phyloP scores from a whole-genome alignment of 1,284 basidiomycete genomes.

The Tranzscheliella williamsii region DNA sequence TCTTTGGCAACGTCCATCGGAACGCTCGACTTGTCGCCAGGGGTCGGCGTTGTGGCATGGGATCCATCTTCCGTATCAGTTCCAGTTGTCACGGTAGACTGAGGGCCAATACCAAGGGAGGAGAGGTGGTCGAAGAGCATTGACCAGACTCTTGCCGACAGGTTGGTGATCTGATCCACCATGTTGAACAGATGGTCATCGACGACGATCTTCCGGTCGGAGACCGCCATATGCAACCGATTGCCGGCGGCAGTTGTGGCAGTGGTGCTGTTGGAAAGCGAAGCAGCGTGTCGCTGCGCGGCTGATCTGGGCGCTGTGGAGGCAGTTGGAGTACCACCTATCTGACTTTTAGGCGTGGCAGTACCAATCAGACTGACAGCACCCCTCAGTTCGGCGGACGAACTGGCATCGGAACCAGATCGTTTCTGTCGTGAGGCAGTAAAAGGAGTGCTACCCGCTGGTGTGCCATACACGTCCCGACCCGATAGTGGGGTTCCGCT shows the following conservation, averaged over 20 bases:
- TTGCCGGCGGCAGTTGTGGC: slow-evolving; percentile 9
- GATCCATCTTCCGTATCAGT: neutral
- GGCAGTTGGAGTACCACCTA: slow-evolving; percentile 10
- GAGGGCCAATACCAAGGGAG: slow-evolving; percentile 11
- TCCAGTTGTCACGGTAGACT: neutral
- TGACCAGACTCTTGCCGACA: slow-evolving; percentile 47
- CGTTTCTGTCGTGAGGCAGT: slow-evolving; percentile 29
- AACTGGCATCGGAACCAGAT: slow-evolving; percentile 25
- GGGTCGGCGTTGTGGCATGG: neutral
- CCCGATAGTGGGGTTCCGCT: slow-evolving; percentile 1
- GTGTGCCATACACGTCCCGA: slow-evolving; percentile 4
- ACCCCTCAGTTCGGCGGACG: neutral
- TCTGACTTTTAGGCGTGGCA: slow-evolving; percentile 16
- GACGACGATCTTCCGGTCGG: slow-evolving; percentile 17
- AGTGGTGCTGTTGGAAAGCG: slow-evolving; percentile 10
- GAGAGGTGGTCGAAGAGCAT: slow-evolving; percentile 42
- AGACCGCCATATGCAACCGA: slow-evolving; percentile 12
- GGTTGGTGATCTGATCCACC: slow-evolving; percentile 45
- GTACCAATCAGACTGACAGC: neutral
- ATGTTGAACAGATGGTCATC: slow-evolving; percentile 48
- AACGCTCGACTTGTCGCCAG: slow-evolving; percentile 4
- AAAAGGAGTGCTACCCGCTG: slow-evolving; percentile 19
- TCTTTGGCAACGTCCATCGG: neutral
- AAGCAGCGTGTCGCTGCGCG: slow-evolving; percentile 4
- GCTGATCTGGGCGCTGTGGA: slow-evolving; percentile 7